These are phyloP conservation scores for Crucibulum laeve DNA, from an alignment of 768 basidiomycete genomes.

Conservation along the genomic window DNA sequence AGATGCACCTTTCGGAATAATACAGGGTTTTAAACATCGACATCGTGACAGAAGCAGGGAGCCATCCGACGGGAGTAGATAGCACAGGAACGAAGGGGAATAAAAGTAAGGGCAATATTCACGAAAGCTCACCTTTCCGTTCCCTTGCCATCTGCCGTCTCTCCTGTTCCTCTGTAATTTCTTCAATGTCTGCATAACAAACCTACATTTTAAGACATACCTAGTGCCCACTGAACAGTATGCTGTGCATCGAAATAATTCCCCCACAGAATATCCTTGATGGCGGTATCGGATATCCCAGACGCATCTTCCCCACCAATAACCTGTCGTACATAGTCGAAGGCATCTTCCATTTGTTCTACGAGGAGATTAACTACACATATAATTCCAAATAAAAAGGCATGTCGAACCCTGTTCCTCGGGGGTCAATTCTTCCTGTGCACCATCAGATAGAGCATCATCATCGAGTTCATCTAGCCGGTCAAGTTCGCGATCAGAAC, in stretches of 20 bases:
- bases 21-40: conserved; percentile 27
- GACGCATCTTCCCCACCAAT: conserved; percentile 64
- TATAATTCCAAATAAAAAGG: neutral
- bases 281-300: conserved; percentile 67
- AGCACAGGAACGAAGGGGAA: conserved; percentile 20
- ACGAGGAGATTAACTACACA: conserved; percentile 1
- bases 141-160: conserved; percentile 60
- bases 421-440: conserved; percentile 75
- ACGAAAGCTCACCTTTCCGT: conserved; percentile 75
- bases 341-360: conserved; percentile 58
- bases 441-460: conserved; percentile 70
- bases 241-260: conserved; percentile 81
- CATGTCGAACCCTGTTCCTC: conserved; percentile 67
- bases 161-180: conserved; percentile 59
- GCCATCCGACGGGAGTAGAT: conserved; percentile 16
- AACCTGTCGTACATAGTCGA: conserved; percentile 63
- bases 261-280: conserved; percentile 84
- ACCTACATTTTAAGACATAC: conserved; percentile 38
- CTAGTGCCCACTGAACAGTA: conserved; percentile 68
- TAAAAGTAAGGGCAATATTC: conserved; percentile 21
- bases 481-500: conserved; percentile 1
- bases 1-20: conserved; percentile 59
- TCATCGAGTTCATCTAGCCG: conserved; percentile 83
- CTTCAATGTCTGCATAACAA: conserved; percentile 7
- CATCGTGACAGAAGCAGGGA: conserved; percentile 15